Conservation (phyloP, 2,329 filamentous ascomycete species). For the Teratosphaeria zuluensis region DNA sequence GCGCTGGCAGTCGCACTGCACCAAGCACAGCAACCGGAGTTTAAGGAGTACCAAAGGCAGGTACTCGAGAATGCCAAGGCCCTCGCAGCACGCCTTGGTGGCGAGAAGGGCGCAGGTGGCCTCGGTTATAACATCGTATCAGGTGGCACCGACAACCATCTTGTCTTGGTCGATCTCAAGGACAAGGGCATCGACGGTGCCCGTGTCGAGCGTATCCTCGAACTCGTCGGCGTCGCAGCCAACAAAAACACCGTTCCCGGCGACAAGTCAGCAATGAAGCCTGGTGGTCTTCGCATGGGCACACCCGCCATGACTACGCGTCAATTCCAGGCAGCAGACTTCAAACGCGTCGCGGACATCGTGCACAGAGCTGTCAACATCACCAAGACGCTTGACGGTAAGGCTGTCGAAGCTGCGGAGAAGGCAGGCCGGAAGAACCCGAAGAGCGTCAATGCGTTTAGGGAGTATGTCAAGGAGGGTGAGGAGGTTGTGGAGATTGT, state of each 20-base stretch:
- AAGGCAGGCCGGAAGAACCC: constrained; percentile 57
- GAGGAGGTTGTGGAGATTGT: constrained; percentile 61
- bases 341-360: constrained; percentile 73
- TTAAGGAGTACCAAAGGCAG: constrained; percentile 83
- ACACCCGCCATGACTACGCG: constrained; percentile 96
- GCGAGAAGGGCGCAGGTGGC: constrained; percentile 62
- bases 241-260: constrained; percentile 99
- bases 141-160: constrained; percentile 94
- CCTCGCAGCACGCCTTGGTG: constrained; percentile 59
- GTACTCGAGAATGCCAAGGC: constrained; percentile 87
- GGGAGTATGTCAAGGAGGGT: constrained; percentile 58
- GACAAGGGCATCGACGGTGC: constrained; percentile 82
- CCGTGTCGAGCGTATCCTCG: constrained; percentile 87
- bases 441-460: constrained; percentile 56
- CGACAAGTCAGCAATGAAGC: constrained; percentile 85
- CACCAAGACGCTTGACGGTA: constrained; percentile 64
- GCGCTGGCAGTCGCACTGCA: constrained; percentile 89
- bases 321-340: constrained; percentile 84
- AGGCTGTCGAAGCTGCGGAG: constrained; percentile 58
- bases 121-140: constrained; percentile 83
- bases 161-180: constrained; percentile 87
- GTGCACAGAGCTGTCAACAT: constrained; percentile 76
- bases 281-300: constrained; percentile 86
- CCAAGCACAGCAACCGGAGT: constrained; percentile 81
- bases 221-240: constrained; percentile 96